A percentile compares a stretch with the other conserved stretches of the same genome.
Conservation (phyloP, 805 yeast species). For the Ogataea methanolica region DNA sequence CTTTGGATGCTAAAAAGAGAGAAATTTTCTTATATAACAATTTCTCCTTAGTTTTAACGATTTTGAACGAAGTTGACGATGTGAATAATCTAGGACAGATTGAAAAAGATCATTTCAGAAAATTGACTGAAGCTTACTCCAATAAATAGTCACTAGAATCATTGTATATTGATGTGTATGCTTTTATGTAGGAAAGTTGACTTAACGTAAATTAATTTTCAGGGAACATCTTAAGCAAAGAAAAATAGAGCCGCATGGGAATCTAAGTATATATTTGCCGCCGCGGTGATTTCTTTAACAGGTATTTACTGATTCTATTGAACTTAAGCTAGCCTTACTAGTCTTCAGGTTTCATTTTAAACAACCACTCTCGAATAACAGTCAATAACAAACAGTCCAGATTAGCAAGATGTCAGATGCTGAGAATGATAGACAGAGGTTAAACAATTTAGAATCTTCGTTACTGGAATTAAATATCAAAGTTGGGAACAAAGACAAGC, state of each 20-base stretch:
- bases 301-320: too few species aligned
- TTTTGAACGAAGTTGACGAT: slow-evolving; percentile 39
- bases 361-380: too few species aligned
- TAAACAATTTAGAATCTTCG: slow-evolving; percentile 11
- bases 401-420: neutral
- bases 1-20: slow-evolving; percentile 40
- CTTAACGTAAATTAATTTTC: too few species aligned
- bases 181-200: too few species aligned
- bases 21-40: slow-evolving; percentile 75
- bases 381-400: neutral
- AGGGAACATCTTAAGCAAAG: too few species aligned
- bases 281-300: too few species aligned
- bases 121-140: slow-evolving; percentile 19
- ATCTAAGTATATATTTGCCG: too few species aligned
- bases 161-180: too few species aligned
- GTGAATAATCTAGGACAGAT: slow-evolving; percentile 16
- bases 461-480: slow-evolving; percentile 15
- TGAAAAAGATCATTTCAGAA: slow-evolving; percentile 17
- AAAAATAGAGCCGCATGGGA: too few species aligned
- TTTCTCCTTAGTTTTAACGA: slow-evolving; percentile 57
- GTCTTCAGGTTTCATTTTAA: too few species aligned
- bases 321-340: too few species aligned
- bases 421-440: slow-evolving; percentile 1
- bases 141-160: neutral
- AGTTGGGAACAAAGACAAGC: slow-evolving; percentile 9